Base-by-base conservation (phyloP, 805 yeast genomes). In the Saccharomyces eubayanus region DNA sequence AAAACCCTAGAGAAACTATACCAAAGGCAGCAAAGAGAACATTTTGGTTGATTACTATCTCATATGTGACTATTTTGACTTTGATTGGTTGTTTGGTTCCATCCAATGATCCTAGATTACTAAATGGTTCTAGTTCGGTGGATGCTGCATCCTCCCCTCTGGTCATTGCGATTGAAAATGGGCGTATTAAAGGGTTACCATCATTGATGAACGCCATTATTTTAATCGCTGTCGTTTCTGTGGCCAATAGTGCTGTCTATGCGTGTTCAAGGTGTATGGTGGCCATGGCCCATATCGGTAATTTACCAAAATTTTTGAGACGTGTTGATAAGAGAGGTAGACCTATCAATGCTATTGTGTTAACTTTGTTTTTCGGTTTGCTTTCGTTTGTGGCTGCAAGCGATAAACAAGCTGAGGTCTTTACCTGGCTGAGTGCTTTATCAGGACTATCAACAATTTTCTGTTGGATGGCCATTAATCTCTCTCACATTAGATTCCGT, bases 11-110 rank as follows among this genome's bases (percentile, higher is more conserved):
- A 60, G 75, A 74, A 53, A 71, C 86, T 1, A 76, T 86, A 53
- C 94, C 92, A 40, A 76, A 77, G 50, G 91, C 92, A 46, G 81
- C 85, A 55, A 87, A 86, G 69, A 91, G 87, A 72, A 89, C 86
- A 3, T 85, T 88, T 72, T 87, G 92, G 91, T 78, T 94, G 71
- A 83, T 87, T 54, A 72, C 83, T 14, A 68, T 85, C 59, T 87
- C 87, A 66, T 88, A 88, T 72, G 75, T 88, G 66, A 72, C 77
- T 10, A 75, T 83, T 57, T 78, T 71, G 65, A 82, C 71, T 53
- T 74, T 77, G 59, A 79, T 75, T 61, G 85, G 90, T 46, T 80
- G 86, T 61, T 74, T 88, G 54, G 92, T 59, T n/a, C 87, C 89
- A 14, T 82, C 74, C 64, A 72, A 72, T 53, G 78, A 81, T 56